Conservation (phyloP, 176 grass and related monocot genomes). For the Oryza rufipogon region DNA sequence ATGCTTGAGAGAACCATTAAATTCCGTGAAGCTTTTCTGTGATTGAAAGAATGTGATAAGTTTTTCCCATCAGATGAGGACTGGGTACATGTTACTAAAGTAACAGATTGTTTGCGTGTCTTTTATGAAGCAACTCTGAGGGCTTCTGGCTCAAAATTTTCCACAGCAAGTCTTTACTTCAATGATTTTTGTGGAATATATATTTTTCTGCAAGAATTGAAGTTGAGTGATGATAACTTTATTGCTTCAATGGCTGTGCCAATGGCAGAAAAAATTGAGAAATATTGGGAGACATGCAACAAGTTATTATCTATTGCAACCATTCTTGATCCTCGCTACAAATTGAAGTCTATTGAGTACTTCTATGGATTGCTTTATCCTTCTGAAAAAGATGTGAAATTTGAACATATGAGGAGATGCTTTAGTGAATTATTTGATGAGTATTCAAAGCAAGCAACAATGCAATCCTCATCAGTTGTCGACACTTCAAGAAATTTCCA, state of each 20-base stretch:
- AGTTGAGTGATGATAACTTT: neutral
- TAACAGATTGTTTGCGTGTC: slow-evolving; percentile 30
- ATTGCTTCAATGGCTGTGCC: slow-evolving; percentile 29
- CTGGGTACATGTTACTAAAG: slow-evolving; percentile 25
- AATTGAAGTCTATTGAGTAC: slow-evolving; percentile 43
- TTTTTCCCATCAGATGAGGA: neutral
- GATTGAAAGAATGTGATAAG: no score
- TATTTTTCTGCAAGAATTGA: slow-evolving; percentile 21
- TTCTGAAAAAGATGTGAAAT: neutral
- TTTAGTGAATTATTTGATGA: neutral
- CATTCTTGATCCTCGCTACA: slow-evolving; percentile 50
- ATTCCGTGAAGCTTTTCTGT: no score
- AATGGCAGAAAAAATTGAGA: slow-evolving; percentile 51
- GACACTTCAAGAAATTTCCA: no score
- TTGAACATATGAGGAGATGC: neutral
- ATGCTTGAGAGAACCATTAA: no score
- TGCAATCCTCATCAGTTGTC: neutral
- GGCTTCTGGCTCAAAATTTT: slow-evolving; percentile 16
- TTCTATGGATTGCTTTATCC: slow-evolving; percentile 37
- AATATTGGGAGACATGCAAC: slow-evolving; percentile 9
- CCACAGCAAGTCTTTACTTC: slow-evolving; percentile 35
- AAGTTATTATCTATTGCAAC: slow-evolving; percentile 33
- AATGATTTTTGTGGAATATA: slow-evolving; percentile 43
- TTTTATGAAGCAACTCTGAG: slow-evolving; percentile 39
- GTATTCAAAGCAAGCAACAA: neutral